Base-by-base conservation (phyloP, 169 alveolate species). In the Babesia sp. region DNA sequence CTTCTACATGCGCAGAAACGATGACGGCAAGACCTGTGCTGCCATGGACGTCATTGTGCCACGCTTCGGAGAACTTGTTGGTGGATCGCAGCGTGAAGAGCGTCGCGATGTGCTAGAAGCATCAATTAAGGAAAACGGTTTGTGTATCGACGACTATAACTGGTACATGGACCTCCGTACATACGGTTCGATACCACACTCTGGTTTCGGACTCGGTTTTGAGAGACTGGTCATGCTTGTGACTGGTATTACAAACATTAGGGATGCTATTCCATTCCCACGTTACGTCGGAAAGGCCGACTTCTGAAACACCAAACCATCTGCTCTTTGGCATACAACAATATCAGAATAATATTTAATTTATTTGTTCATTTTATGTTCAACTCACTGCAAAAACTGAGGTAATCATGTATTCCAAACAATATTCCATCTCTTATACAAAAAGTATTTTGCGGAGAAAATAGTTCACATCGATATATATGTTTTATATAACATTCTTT, bases 41-140 rank as follows among this genome's bases (percentile, higher is more conserved):
- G 99, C 99, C 9, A 94, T 96, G 97, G 99, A 97, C 86, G 93
- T 97, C 44, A 85, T 97, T 9, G 97, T 94, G 0, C 99, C 99
- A n/a, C 93, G 93, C 22, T 50, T 71, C 50, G 99, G 99, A 41
- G 99, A 98, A 90, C 87, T 98, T 31, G 92, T 96, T 48, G 99
- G 99, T 71, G 99, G 99, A 18, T 95, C 99, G 24, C 98, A 96
- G 86, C 95, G 99, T 85, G 99, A 98, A 85, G 99, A 98, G 85
- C 90, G 96, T 64, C 90, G 95, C 36, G 98, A 97, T 37, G 86
- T 83, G 34, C 85, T 98, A 44, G 95, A 90, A 44, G 60, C 73
- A 6, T 93, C 97, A 91, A 96, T 96, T 70, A 71, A 72, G 57
- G 97, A 95, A 74, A 91, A 91, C 71, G 90, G 88, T 26, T 90